These are phyloP conservation scores for Pleurotus citrinopileatus DNA, from an alignment of 768 basidiomycete species.

Conservation along the genomic window DNA sequence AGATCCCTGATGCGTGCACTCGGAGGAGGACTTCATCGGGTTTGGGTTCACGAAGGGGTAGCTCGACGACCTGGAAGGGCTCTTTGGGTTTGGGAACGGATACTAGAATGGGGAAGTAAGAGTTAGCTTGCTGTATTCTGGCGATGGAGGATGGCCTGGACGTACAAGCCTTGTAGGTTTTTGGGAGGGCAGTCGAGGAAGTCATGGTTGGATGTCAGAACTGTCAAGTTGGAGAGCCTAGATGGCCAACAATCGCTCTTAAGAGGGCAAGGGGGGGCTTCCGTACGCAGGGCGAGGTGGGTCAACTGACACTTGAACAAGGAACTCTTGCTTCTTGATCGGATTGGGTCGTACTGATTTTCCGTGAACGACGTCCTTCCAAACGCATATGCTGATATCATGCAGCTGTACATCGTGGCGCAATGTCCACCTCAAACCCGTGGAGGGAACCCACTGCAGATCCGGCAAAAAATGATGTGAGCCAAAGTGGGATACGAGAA, in stretches of 20 bases:
- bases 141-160: neutral
- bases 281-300: neutral
- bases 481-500: neutral
- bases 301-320: neutral
- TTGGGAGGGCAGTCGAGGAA: slow-evolving; percentile 1
- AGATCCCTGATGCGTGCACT: slow-evolving; percentile 12
- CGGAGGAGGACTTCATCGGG: slow-evolving; percentile 9
- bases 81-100: neutral
- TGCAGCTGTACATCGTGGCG: too few species aligned
- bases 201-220: neutral
- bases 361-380: too few species aligned
- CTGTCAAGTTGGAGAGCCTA: neutral
- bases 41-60: neutral
- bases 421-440: neutral
- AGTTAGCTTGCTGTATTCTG: neutral
- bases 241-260: neutral
- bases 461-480: neutral
- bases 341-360: neutral
- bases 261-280: neutral
- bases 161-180: slow-evolving; percentile 11
- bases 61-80: slow-evolving; percentile 1
- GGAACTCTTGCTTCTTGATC: neutral
- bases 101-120: neutral
- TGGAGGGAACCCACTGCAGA: neutral
- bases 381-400: too few species aligned